phyloP scores from a whole-genome alignment of 164 flowering plant species.

The Chloranthus sessilifolius region DNA sequence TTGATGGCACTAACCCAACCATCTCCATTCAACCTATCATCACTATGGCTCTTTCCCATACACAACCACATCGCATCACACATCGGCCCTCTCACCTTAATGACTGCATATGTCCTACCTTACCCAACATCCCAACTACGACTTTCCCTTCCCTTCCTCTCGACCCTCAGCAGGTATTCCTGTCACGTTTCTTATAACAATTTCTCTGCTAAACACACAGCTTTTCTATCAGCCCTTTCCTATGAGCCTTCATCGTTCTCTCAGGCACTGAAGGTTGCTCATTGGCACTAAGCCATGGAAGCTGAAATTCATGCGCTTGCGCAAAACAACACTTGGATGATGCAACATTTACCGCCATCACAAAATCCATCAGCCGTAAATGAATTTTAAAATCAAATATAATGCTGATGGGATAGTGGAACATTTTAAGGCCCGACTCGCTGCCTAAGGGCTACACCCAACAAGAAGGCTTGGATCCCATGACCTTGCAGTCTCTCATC shows the following conservation, averaged over 20 bases:
- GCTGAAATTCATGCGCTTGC: background rate
- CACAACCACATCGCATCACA: background rate
- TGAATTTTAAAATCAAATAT: background rate
- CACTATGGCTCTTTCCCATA: background rate
- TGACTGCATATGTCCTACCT: no score
- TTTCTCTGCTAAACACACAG: background rate
- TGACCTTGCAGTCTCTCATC: background rate
- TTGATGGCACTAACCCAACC: background rate
- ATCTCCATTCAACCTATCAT: background rate
- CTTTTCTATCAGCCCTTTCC: background rate
- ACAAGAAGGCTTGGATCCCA: no score
- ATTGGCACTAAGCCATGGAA: background rate
- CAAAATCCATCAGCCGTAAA: background rate
- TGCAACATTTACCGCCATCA: background rate
- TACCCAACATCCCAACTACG: background rate
- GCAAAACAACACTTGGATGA: slow-evolving; percentile 1
- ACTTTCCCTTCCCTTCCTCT: background rate
- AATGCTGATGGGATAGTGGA: no score
- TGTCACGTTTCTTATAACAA: background rate
- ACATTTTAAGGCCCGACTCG: no score
- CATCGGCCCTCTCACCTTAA: background rate
- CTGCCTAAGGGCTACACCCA: no score
- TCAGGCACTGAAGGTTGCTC: background rate
- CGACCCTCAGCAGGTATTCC: background rate
- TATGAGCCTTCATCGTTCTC: background rate